Evolutionary conservation across 2,329 filamentous ascomycete genomes (phyloP).

Genomic region (Penicillium paneum): DNA sequence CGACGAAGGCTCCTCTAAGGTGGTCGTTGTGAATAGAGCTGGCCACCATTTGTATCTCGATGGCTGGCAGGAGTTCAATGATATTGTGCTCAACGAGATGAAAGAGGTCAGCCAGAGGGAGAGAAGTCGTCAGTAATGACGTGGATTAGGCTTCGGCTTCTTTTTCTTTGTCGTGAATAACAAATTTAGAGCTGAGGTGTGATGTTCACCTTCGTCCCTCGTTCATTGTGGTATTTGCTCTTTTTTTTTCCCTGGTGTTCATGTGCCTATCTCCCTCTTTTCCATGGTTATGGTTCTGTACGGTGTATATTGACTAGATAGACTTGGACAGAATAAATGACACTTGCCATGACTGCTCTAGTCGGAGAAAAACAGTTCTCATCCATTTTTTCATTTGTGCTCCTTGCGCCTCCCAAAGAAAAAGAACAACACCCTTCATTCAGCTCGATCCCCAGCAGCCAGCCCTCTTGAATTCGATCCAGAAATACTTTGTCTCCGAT

Average conservation of each 20-base stretch:
- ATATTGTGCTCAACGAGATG: conserved; percentile 64
- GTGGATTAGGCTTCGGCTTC: not conserved
- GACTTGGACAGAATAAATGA: not conserved
- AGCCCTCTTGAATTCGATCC: conserved; percentile 18
- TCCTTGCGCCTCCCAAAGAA: not conserved
- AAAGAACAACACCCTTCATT: not conserved
- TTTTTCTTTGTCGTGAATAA: conserved; percentile 5
- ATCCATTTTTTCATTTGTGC: not conserved
- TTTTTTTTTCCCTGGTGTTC: conserved; percentile 1
- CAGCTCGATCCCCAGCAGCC: conserved; percentile 5
- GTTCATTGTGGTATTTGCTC: not conserved
- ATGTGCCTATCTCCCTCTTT: not conserved
- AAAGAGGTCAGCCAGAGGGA: conserved; percentile 50
- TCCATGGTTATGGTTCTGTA: not conserved
- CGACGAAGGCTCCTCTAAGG: conserved; percentile 79
- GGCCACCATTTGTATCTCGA: conserved; percentile 73
- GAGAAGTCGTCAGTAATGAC: conserved; percentile 13
- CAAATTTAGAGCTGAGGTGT: conserved; percentile 10
- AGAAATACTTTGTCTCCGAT: conserved; percentile 26
- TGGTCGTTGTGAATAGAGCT: conserved; percentile 70
- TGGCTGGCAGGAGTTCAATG: conserved; percentile 67
- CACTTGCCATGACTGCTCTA: not conserved
- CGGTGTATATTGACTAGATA: conserved; percentile 14
- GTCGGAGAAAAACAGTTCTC: not conserved
- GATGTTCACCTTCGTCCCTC: conserved; percentile 2